Evolutionary conservation across 768 basidiomycete species (phyloP).

Genomic region (Russula brevipes): DNA sequence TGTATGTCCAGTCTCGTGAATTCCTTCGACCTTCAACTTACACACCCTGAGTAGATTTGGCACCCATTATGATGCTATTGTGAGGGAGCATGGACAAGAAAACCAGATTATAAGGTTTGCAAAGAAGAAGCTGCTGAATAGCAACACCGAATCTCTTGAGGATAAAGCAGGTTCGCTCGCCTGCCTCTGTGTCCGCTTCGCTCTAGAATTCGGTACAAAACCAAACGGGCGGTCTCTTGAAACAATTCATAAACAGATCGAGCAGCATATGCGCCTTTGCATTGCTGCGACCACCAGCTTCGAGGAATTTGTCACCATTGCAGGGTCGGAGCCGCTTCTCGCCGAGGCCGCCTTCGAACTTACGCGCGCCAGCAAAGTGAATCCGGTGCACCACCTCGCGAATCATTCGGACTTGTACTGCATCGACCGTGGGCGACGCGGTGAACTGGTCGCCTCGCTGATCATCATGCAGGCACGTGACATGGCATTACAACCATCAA

Average conservation of each 20-base stretch:
- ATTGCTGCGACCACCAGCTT: not conserved
- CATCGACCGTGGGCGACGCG: not conserved
- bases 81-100: rapidly evolving
- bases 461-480: not conserved
- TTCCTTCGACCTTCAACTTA: not conserved
- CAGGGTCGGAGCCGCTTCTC: not conserved
- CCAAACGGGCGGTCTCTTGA: too few relatives aligned
- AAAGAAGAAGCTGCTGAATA: not conserved
- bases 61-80: not conserved
- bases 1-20: not conserved
- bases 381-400: not conserved
- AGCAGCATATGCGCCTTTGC: not conserved
- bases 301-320: not conserved
- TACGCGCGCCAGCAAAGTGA: not conserved
- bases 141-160: not conserved
- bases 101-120: not conserved
- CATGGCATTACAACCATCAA: not conserved
- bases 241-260: not conserved
- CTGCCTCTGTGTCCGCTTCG: not conserved
- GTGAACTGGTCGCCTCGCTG: not conserved
- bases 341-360: not conserved
- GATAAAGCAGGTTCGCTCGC: not conserved
- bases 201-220: not conserved
- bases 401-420: not conserved
- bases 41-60: not conserved